Base-by-base conservation (phyloP, 148 eudicot genomes). In the Hydrangea macrophylla region DNA sequence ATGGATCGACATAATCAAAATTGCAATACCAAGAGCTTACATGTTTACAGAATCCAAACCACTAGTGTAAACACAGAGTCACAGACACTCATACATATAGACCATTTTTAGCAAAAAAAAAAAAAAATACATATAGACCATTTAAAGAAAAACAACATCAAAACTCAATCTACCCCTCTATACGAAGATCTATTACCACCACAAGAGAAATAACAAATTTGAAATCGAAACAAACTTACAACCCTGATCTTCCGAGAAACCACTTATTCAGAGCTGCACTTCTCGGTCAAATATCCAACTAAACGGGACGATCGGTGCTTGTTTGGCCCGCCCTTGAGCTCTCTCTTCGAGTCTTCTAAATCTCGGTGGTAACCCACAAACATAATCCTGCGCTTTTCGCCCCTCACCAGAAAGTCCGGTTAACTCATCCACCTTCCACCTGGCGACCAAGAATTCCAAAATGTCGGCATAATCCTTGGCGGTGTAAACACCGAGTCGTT, bases 401-500 rank as follows among this genome's bases (percentile, higher is more conserved):
- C 70, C 70, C 25, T 67, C 70, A 1, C 24, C 44, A 18, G 70
- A 67, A 37, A 67, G 70, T 11, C 70, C 70, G 25, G 35, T 65
- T 32, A 73, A 11, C 22, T 73, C 59, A 36, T 64, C 76, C 63
- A 73, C 76, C 18, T 73, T 58, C 76, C 76, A 73, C 51, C 70
- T 73, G 18, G 50, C 58, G 51, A 73, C 76, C 39, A 73, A 35
- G 58, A 65, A 73, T 32, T 73, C 76, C 76, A 73, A 65, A n/a
- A 73, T 73, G 42, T 73, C 76, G 0, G 76, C 76, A 58, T 73
- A 73, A 57, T 73, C 76, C 36, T 12, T 73, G 0, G 76, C 76
- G 1, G 76, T 73, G 48, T 73, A 73, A 11, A 73, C 76, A 5
- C 60, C 70, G 13, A 73, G 70, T 39, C 65, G 53, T 58, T 73